Evolutionary conservation across 257 asterid species (phyloP).

Genomic region (Echium plantagineum): DNA sequence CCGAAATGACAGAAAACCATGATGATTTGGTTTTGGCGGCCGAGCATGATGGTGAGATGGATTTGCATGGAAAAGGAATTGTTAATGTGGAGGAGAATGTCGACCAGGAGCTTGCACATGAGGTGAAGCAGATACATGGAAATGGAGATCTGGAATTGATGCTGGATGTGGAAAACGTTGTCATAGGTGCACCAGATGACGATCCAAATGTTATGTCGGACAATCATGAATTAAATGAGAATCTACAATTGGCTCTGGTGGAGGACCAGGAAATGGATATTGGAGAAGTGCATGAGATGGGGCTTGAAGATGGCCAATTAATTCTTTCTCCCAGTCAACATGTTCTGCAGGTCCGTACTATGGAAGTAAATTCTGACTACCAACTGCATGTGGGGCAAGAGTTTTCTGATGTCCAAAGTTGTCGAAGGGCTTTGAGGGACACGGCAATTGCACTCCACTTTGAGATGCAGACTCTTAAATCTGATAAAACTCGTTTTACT

Average conservation of each 20-base stretch:
- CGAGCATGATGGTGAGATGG: conserved; percentile 28
- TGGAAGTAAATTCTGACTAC: conserved; percentile 39
- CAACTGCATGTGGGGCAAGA: conserved; percentile 94
- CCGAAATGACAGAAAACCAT: conserved; percentile 33
- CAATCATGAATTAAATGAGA: conserved; percentile 57
- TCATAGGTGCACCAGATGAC: conserved; percentile 45
- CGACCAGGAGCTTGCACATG: conserved; percentile 43
- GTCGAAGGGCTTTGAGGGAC: conserved; percentile 87
- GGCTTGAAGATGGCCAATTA: conserved; percentile 33
- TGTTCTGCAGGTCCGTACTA: conserved; percentile 62
- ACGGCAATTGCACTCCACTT: conserved; percentile 92
- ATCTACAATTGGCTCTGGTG: conserved; percentile 56
- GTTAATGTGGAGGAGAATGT: conserved; percentile 28
- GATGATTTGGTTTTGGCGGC: conserved; percentile 12
- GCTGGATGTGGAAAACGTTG: conserved; percentile 36
- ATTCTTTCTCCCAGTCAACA: conserved; percentile 35
- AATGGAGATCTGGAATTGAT: conserved; percentile 36
- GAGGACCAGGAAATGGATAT: conserved; percentile 50
- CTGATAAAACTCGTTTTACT: conserved; percentile 86
- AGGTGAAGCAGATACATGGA: conserved; percentile 56
- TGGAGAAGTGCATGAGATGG: conserved; percentile 42
- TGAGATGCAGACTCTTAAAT: conserved; percentile 84
- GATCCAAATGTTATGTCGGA: conserved; percentile 44
- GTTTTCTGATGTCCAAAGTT: conserved; percentile 80
- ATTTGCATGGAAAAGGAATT: conserved; percentile 29